Base-by-base conservation (phyloP, 1,139 yeast genomes). In the Protomyces arabidopsidicola region DNA sequence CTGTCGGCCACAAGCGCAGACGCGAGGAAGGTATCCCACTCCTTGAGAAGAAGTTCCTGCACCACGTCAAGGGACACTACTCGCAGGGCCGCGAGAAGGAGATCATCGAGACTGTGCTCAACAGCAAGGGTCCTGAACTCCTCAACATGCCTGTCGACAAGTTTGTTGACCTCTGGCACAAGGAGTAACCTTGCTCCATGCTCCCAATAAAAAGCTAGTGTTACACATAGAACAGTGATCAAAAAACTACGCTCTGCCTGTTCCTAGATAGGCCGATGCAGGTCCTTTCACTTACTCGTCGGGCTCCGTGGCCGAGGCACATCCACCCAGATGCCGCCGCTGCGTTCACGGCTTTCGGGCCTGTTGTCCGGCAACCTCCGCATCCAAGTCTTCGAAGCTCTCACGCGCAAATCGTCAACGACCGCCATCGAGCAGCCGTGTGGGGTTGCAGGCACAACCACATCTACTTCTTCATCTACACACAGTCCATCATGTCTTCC, bases 21-120 rank as follows among this genome's bases (percentile, higher is more conserved):
- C 77, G 86, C 67, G 82, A 80, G 64, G 86, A 82, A 70, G 86
- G 86, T 38, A 81, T 81, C 60, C 85, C 86, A 22, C 79, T 82
- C 18, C 71, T 83, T 67, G 72, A 80, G 63, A 71, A 75, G 63
- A 82, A 82, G 74, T 82, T 53, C 54, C 22, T 53, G 27, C 58
- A 54, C 54, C 63, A 60, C 39, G 42, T 60, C 48, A 54, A 54
- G 50, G 63, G 58, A 12, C 58, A 53, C 54, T 53, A 60, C 58
- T 45, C 58, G 8, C 39, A 60, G 39, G 63, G 63, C 2, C 58
- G 63, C 36, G 63, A 60, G 63, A 54, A 54, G 63, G n/a, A 53
- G 59, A 60, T 53, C 27, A 45, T 60, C 42, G 63, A 60, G 45
- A 53, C 58, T 14, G 63, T 60, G 38, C 54, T 60, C 53, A 53